These are phyloP conservation scores for Penicillium sp. DNA, from an alignment of 2,329 filamentous ascomycete genomes.

Conservation along the genomic window DNA sequence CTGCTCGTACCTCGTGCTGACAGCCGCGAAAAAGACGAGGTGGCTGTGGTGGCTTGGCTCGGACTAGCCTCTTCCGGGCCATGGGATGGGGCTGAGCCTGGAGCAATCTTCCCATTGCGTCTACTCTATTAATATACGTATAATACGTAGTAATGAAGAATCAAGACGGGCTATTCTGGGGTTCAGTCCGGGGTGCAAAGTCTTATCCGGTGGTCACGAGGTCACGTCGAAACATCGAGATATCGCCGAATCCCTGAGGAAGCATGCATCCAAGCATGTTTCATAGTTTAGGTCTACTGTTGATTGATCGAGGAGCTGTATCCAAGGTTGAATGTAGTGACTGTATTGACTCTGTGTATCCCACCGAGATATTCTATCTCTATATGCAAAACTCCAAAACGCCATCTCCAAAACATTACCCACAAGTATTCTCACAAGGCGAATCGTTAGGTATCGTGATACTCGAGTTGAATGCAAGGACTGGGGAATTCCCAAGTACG, in stretches of 20 bases:
- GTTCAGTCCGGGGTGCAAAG: no score
- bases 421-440: not conserved
- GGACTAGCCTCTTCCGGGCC: not conserved
- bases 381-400: not conserved
- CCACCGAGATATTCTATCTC: not conserved
- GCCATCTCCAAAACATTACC: not conserved
- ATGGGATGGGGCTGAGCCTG: no score
- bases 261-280: no score
- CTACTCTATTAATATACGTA: no score
- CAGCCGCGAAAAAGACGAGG: not conserved
- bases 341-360: not conserved
- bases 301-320: no score
- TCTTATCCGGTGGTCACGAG: not conserved
- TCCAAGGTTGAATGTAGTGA: constrained; percentile 1
- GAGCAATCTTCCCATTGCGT: no score
- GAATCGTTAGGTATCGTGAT: not conserved
- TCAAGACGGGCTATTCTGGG: no score
- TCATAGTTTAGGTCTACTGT: no score
- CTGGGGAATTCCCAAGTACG: not conserved
- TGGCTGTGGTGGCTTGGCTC: not conserved
- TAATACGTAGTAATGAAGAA: no score
- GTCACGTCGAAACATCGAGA: not conserved
- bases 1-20: not conserved
- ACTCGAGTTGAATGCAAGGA: not conserved
- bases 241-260: not conserved